These are phyloP conservation scores for Emiliania huxleyi DNA, from an alignment of 78 protist genomes.

Conservation along the genomic window DNA sequence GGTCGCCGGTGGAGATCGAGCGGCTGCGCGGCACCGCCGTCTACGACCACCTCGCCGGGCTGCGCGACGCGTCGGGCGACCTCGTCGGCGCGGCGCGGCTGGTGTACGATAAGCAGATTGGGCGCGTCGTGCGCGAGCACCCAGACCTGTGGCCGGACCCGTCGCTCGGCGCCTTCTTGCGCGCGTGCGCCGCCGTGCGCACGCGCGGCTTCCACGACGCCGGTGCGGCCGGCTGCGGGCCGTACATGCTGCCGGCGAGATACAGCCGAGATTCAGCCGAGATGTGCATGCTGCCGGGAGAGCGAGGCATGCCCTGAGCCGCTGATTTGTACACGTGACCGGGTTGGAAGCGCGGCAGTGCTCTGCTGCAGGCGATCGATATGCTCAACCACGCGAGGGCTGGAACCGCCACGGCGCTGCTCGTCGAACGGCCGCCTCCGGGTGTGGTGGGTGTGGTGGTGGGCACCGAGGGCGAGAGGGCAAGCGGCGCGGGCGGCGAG, in stretches of 20 bases:
- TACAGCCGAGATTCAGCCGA: too few relatives aligned
- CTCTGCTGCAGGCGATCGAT: too few relatives aligned
- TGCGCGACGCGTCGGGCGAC: neutral
- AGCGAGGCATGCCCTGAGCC: too few relatives aligned
- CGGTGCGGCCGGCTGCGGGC: neutral
- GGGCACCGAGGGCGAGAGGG: too few relatives aligned
- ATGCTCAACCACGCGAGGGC: neutral
- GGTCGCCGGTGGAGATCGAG: neutral
- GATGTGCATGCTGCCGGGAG: too few relatives aligned
- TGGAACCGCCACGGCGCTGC: neutral
- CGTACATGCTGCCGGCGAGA: conserved; percentile 4
- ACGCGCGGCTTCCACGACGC: conserved; percentile 2
- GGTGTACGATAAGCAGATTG: neutral
- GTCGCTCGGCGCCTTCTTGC: neutral
- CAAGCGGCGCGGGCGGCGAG: too few relatives aligned
- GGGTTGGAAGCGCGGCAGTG: too few relatives aligned
- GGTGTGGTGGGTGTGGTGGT: too few relatives aligned
- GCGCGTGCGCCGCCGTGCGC: conserved; percentile 5
- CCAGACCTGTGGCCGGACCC: conserved; percentile 13
- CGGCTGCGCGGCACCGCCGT: neutral
- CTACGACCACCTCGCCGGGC: neutral
- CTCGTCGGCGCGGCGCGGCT: neutral
- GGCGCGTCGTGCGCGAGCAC: neutral
- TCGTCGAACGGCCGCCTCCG: conserved; percentile 8
- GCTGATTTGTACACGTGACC: too few relatives aligned